phyloP scores from a whole-genome alignment of 805 yeast genomes.

The Myxozyma neotropica region DNA sequence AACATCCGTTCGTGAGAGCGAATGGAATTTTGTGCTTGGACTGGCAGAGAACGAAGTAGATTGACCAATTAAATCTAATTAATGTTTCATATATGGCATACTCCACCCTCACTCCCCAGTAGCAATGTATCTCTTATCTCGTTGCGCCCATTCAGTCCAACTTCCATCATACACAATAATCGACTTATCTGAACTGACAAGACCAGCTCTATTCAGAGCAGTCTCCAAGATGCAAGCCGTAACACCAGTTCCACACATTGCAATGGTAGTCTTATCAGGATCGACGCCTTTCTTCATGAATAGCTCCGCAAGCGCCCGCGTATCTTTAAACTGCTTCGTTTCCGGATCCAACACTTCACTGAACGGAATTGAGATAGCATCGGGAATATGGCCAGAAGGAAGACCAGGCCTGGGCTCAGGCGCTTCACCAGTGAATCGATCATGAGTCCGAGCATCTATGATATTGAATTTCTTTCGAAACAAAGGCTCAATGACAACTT shows the following conservation, averaged over 20 bases:
- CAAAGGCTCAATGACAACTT: conserved; percentile 50
- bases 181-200: conserved; percentile 45
- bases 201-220: conserved; percentile 61
- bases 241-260: conserved; percentile 96
- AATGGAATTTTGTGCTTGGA: conserved; percentile 47
- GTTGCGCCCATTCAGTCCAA: conserved; percentile 74
- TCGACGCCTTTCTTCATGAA: conserved; percentile 50
- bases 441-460: conserved; percentile 80
- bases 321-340: conserved; percentile 52
- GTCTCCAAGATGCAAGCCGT: conserved; percentile 85
- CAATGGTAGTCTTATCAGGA: conserved; percentile 66
- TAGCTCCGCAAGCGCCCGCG: conserved; percentile 50
- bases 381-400: conserved; percentile 87
- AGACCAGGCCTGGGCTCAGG: conserved; percentile 91
- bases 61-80: no score
- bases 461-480: conserved; percentile 42
- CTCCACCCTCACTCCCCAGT: conserved; percentile 43
- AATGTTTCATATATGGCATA: no score
- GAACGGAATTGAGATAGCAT: conserved; percentile 77
- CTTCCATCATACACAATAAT: conserved; percentile 71
- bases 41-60: conserved; percentile 42
- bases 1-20: conserved; percentile 50
- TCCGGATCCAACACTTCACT: conserved; percentile 55
- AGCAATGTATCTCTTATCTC: conserved; percentile 57
- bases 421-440: conserved; percentile 73